phyloP scores from a whole-genome alignment of 306 rosid genomes.

The Glycyrrhiza uralensis region DNA sequence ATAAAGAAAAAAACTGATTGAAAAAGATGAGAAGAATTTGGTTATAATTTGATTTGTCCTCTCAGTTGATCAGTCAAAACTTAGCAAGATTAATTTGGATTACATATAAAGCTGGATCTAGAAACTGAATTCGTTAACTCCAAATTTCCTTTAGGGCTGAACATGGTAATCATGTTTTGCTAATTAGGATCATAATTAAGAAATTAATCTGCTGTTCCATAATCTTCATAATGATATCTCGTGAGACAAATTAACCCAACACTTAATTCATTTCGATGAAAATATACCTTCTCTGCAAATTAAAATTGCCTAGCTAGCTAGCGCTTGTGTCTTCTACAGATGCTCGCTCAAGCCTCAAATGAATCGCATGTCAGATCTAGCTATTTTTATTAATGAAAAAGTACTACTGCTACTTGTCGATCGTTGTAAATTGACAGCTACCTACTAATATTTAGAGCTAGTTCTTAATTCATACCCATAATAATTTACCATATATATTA shows the following conservation, averaged over 20 bases:
- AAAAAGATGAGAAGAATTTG: background rate
- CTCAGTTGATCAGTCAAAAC: background rate
- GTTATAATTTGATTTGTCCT: background rate
- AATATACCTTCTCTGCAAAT: too few species aligned
- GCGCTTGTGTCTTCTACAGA: background rate
- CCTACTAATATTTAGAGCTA: too few species aligned
- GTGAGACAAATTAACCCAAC: too few species aligned
- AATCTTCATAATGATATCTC: too few species aligned
- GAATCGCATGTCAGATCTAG: constrained; percentile 13
- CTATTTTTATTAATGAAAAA: background rate
- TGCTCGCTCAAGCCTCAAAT: too few species aligned
- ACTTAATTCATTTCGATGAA: too few species aligned
- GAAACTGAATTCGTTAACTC: background rate
- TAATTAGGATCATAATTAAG: too few species aligned
- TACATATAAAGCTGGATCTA: background rate
- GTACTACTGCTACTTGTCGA: background rate
- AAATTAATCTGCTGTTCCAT: too few species aligned
- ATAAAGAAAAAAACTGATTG: too few species aligned
- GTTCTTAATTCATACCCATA: too few species aligned
- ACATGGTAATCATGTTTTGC: background rate
- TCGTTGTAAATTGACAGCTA: background rate
- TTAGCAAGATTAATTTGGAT: background rate
- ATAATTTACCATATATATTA: too few species aligned
- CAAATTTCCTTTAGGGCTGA: background rate
- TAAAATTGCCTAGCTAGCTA: too few species aligned